Base-by-base conservation (phyloP, 306 rosid genomes). In the Cucumis sativus region DNA sequence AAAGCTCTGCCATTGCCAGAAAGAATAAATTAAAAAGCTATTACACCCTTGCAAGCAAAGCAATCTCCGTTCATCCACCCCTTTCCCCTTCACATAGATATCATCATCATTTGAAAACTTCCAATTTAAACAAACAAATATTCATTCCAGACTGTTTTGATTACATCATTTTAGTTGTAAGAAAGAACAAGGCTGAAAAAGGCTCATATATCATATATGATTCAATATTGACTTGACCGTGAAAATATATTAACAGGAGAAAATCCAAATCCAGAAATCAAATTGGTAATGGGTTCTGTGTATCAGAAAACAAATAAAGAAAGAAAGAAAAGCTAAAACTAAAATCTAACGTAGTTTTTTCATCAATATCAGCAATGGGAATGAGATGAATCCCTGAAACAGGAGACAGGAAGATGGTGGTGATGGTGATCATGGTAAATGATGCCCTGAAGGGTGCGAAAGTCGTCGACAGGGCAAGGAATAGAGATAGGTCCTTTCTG, bases 401-500 rank as follows among this genome's bases (percentile, higher is more conserved):
- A 94, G 84, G 85, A 83, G 54, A 84, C 1, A 28, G 67, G 74
- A 7, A 71, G 57, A 8, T 77, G 75, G 7, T 74, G 82, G 3
- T 60, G 83, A 20, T 57, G 80, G 16, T 75, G 83, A 8, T 81
- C 21, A 14, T 4, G 71, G 54, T 23, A 64, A 82, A 96, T 92
- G 63, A 83, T 54, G 51, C 81, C 89, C 75, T 96, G 97, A 6
- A 96, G 91, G 40, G 90, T 76, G 25, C 90, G 91, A 3, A 96
- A 96, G 57, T 91, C 80, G 55, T 92, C 91, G 15, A 91, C 91
- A 8, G 86, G 97, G 88, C 99, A 96, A 1, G 98, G 99, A 6
- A 96, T 92, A 40, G 87, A 83, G 71, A 96, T 96, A 6, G 98
- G 98, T 0, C 99, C 99, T 33, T 89, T 85, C 57, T 90, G 99